phyloP scores from a whole-genome alignment of 2,329 filamentous ascomycete genomes.

The Alternaria sp. region DNA sequence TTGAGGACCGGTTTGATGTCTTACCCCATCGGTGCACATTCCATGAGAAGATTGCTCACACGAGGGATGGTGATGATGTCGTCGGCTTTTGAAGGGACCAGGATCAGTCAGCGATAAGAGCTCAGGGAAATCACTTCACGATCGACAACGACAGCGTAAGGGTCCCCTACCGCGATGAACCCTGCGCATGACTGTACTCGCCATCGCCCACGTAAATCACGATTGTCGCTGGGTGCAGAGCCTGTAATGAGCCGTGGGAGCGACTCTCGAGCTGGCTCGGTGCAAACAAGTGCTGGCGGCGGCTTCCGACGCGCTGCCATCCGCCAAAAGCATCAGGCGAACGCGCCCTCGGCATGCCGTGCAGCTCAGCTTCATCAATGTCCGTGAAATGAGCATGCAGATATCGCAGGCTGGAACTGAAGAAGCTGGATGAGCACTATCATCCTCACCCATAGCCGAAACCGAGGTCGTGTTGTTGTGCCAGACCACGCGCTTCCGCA shows the following conservation, averaged over 20 bases:
- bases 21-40: background rate
- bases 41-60: background rate
- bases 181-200: background rate
- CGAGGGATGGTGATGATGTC: background rate
- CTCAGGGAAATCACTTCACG: background rate
- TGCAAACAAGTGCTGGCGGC: conserved; percentile 4
- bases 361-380: background rate
- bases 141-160: background rate
- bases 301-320: conserved; percentile 1
- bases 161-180: background rate
- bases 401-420: background rate
- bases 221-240: background rate
- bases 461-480: conserved; percentile 16
- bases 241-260: background rate
- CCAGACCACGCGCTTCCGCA: conserved; percentile 6
- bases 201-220: background rate
- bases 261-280: background rate
- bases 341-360: background rate
- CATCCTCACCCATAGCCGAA: background rate
- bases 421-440: background rate
- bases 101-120: background rate
- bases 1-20: background rate
- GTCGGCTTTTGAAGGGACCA: background rate
- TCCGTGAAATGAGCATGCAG: background rate
- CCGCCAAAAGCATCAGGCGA: conserved; percentile 10